Evolutionary conservation across 805 yeast species (phyloP).

Genomic region (Sungouiella blattae): DNA sequence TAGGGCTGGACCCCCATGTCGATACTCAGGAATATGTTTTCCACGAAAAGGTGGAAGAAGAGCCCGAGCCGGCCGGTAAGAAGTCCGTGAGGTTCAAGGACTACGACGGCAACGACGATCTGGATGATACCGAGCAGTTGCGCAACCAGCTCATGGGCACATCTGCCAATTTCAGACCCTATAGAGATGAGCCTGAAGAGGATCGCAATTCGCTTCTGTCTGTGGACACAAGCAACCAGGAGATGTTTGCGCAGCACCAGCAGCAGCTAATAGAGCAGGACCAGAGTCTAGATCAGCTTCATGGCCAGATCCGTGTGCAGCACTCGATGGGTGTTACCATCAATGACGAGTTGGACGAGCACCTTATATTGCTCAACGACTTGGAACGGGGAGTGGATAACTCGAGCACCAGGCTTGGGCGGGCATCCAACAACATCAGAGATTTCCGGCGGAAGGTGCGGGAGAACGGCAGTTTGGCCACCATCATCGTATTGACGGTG

Average conservation of each 20-base stretch:
- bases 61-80: conserved; percentile 11
- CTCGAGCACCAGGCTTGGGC: conserved; percentile 27
- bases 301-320: conserved; percentile 32
- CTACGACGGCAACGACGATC: conserved; percentile 18
- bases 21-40: conserved; percentile 31
- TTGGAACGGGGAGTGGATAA: conserved; percentile 40
- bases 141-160: conserved; percentile 36
- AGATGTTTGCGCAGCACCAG: conserved; percentile 41
- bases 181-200: conserved; percentile 26
- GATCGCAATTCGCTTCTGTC: conserved; percentile 19
- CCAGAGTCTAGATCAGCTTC: conserved; percentile 30
- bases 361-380: conserved; percentile 37
- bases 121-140: conserved; percentile 17
- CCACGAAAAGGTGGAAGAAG: conserved; percentile 5
- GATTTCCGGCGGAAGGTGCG: conserved; percentile 30
- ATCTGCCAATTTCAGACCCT: conserved; percentile 28
- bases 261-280: conserved; percentile 40
- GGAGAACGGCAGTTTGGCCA: conserved; percentile 43
- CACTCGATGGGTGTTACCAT: conserved; percentile 38
- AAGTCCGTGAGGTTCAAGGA: conserved; percentile 40
- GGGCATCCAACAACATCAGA: conserved; percentile 28
- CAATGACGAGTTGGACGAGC: conserved; percentile 40
- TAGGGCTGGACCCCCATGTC: conserved; percentile 25
- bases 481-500: conserved; percentile 39
- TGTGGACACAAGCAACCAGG: conserved; percentile 32